These are phyloP conservation scores for Austroboletus eburneus DNA, from an alignment of 768 basidiomycete genomes.

Conservation along the genomic window DNA sequence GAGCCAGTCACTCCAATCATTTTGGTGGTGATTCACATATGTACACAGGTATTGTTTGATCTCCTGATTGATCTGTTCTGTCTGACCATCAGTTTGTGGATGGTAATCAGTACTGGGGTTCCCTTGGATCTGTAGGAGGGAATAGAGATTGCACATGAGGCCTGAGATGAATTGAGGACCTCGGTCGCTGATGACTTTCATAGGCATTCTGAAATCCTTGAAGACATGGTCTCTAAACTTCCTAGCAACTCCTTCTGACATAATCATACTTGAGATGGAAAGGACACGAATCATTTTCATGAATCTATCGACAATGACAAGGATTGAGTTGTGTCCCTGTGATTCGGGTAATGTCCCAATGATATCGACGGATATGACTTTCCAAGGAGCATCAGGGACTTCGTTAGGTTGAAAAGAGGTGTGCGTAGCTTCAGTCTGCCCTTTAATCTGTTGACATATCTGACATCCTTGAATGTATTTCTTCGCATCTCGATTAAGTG, in stretches of 20 bases:
- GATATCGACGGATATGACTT: background rate
- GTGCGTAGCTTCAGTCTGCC: background rate
- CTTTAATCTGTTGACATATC: background rate
- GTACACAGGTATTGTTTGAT: too few species aligned
- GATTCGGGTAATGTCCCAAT: background rate
- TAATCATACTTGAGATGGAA: background rate
- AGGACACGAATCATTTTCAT: background rate
- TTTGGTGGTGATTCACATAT: too few species aligned
- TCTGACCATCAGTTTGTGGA: too few species aligned
- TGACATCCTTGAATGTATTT: background rate
- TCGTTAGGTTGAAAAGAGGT: background rate
- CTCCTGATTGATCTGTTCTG: too few species aligned
- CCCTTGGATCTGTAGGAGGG: too few species aligned
- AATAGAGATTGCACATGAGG: background rate
- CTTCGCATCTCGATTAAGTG: background rate
- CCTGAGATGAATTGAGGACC: background rate
- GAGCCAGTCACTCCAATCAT: too few species aligned
- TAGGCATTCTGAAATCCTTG: background rate
- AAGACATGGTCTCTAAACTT: too few species aligned
- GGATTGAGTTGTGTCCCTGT: background rate
- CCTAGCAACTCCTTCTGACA: background rate
- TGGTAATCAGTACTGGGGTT: too few species aligned
- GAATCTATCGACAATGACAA: background rate
- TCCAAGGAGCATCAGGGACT: background rate
- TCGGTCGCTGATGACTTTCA: background rate